Base-by-base conservation (phyloP, 768 basidiomycete species). In the Hygrocybe coccinea region DNA sequence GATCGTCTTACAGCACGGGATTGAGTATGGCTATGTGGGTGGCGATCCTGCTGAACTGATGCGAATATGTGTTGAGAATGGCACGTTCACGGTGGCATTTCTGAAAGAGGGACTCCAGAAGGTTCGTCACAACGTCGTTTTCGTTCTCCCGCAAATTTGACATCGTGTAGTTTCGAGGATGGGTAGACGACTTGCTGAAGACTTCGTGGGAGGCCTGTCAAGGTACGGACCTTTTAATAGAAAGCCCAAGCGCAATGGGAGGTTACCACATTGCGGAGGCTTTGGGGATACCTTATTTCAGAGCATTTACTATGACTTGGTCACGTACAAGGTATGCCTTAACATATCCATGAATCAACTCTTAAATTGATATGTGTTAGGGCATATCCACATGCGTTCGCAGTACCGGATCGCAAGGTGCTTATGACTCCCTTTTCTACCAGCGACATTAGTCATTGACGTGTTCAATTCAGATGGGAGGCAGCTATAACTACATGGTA, bases 241-340 rank as follows among this genome's bases (percentile, higher is more conserved):
- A 99, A 72, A 92, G 90, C 65, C 95, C 95, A 0, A 94, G 91
- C 65, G 94, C 95, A 10, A 99, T 99, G 91, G 93, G 86, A 24
- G 95, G 95, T 9, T 89, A 89, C 59, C 95, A 99, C 65, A 95
- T 99, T 52, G 97, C 95, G 24, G 95, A 98, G 67, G 95, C 93
- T 2, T 76, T 99, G 12, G 78, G 76, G 21, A 94, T 98, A 37
- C 95, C 95, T 1, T 99, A 95, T 69, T 99, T 88, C 72, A 78
- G 93, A 56, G 93, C 92, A 7, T 97, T 97, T 67, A 95, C 95
- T 0, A 98, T 97, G 97, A 91, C 91, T 0, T 98, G 95, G 95
- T 88, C 91, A 11, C 81, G 95, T 52, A 98, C 95, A 24, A 82
- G 93, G 87, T 81, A 58, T 35, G 64, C 47, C 38, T 35, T 36